Evolutionary conservation across 257 asterid genomes (phyloP).

Genomic region (Lycium barbarum): DNA sequence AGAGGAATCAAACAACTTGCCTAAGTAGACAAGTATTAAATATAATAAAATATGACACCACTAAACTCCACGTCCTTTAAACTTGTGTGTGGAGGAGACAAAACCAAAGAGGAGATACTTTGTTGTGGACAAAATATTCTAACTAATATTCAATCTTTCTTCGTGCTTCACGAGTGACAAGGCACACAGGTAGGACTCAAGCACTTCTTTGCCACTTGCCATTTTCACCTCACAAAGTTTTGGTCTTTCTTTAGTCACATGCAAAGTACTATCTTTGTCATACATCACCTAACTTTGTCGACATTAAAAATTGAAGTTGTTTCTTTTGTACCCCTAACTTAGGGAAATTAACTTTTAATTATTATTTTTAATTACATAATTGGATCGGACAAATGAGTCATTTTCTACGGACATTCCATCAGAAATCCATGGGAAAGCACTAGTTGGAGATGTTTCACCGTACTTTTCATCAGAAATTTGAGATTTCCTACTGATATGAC

Average conservation of each 20-base stretch:
- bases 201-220: constrained; percentile 17
- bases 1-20: not conserved
- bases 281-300: not conserved
- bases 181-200: not conserved
- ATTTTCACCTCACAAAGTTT: not conserved
- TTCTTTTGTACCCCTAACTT: not conserved
- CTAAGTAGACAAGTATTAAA: not conserved
- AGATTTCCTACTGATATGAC: not conserved
- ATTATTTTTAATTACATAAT: too few species aligned
- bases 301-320: not conserved
- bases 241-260: not conserved
- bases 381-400: too few species aligned
- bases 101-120: constrained; percentile 33
- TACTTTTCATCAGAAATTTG: too few species aligned
- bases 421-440: not conserved
- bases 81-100: constrained; percentile 18
- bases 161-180: not conserved
- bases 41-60: not conserved
- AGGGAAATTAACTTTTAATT: too few species aligned
- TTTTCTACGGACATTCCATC: too few species aligned
- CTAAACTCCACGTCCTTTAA: not conserved
- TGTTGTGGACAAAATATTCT: constrained; percentile 35
- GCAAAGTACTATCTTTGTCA: constrained; percentile 4
- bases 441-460: not conserved
- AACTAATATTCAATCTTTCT: not conserved